Evolutionary conservation across 768 basidiomycete species (phyloP), one percentile per base, ranked within the genome.

Genomic region (Daedaleopsis sinensis): DNA sequence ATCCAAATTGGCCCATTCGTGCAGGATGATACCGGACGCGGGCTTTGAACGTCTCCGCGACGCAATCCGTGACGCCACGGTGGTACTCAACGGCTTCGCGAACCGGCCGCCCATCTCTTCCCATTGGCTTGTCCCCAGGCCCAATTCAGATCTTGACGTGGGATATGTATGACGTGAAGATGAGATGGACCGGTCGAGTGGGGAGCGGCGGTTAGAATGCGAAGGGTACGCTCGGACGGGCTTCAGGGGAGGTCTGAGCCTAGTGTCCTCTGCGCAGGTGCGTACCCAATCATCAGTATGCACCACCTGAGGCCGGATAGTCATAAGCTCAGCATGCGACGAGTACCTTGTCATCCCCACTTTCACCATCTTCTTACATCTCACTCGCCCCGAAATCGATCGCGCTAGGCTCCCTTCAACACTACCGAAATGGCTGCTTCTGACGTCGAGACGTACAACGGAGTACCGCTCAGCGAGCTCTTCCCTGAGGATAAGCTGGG

Each of bases 401-500:
- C 27, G 27, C 7, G 7, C 7, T 3, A 32, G 27, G 27, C 27
- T 32, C 27, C 27, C 27, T 32, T 32, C 27, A 32, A 32, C 4
- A 32, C 27, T 24, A n/a, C 19, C n/a, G 47, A 48, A 13, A 49
- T 49, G 47, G 19, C 47, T 49, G 47, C 47, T 16, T n/a, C 39
- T n/a, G 37, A 55, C 11, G 55, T 52, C 19, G 38, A 50, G 18
- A 58, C 49, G 18, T 67, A 18, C 13, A 37, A 62, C 32, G 66
- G 66, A 16, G 46, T 50, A 1, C 63, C 63, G 43, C 58, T 67
- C 12, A 62, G 58, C 44, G 39, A 64, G 55, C 60, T 67, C 9
- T 67, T 64, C 58, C 63, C 66, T 5, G 63, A 67, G 55, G 58
- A 64, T 43, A 67, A 61, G 55, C 43, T 52, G 9, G 60, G 66